phyloP scores from a whole-genome alignment of 2,329 filamentous ascomycete genomes.

The Lachnellula hyalina region DNA sequence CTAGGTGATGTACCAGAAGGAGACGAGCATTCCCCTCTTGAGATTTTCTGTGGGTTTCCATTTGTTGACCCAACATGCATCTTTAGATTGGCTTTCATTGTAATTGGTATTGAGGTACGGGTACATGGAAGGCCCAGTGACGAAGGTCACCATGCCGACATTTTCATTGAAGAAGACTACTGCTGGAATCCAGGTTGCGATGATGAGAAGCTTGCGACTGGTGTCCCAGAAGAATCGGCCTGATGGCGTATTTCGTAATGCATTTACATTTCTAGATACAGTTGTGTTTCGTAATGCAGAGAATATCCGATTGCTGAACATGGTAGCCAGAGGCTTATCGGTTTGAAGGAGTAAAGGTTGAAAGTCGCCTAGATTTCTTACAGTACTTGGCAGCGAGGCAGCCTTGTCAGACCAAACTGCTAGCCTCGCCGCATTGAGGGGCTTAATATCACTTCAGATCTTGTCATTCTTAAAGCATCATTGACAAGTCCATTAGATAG shows the following conservation, averaged over 20 bases:
- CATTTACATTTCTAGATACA: neutral
- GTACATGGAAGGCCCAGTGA: conserved; percentile 67
- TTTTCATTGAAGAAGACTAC: conserved; percentile 57
- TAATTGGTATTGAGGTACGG: conserved; percentile 67
- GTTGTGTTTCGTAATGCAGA: conserved; percentile 13
- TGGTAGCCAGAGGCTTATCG: conserved; percentile 6
- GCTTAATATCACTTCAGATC: neutral
- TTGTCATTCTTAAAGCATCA: neutral
- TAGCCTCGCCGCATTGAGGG: conserved; percentile 4
- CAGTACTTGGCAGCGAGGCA: neutral
- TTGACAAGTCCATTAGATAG: neutral
- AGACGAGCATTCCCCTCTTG: conserved; percentile 69
- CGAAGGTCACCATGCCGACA: conserved; percentile 52
- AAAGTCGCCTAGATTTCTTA: neutral
- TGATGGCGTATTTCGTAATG: conserved; percentile 9
- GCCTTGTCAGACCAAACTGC: conserved; percentile 4
- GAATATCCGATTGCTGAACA: conserved; percentile 20
- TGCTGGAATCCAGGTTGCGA: conserved; percentile 58
- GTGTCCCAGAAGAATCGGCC: conserved; percentile 28
- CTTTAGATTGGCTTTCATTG: conserved; percentile 48
- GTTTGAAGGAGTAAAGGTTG: neutral
- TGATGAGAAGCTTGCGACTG: conserved; percentile 43
- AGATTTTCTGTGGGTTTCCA: conserved; percentile 53
- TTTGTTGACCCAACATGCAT: conserved; percentile 56
- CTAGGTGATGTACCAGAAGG: conserved; percentile 50